phyloP scores from a whole-genome alignment of 2,329 filamentous ascomycete species.

The Penicillium concentricum region DNA sequence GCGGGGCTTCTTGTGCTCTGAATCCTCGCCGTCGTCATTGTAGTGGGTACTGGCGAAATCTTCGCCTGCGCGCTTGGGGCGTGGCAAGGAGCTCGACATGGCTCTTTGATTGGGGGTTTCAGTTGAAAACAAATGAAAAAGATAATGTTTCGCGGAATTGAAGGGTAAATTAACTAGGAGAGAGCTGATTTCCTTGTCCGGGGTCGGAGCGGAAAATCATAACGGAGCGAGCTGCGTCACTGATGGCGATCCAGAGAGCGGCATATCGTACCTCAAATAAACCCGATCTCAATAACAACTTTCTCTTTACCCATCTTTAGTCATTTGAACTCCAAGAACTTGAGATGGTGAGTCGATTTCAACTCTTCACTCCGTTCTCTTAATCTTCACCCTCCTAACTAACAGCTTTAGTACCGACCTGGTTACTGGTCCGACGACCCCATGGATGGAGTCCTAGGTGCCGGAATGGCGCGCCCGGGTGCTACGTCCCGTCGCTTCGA shows the following conservation, averaged over 20 bases:
- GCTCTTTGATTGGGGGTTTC: not conserved
- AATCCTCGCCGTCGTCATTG: slow-evolving; percentile 47
- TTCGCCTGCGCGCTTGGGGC: slow-evolving; percentile 81
- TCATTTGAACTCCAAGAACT: not conserved
- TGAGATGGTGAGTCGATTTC: slow-evolving; percentile 26
- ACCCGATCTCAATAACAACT: not conserved
- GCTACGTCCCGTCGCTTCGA: slow-evolving; percentile 76
- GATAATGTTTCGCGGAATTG: slow-evolving; percentile 4
- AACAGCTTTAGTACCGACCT: slow-evolving; percentile 41
- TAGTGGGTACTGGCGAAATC: slow-evolving; percentile 75
- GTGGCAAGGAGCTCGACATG: slow-evolving; percentile 65
- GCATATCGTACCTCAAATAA: slow-evolving; percentile 5
- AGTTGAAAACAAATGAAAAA: not conserved
- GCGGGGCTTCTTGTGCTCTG: slow-evolving; percentile 70
- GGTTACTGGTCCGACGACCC: slow-evolving; percentile 55
- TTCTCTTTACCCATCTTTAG: slow-evolving; percentile 1
- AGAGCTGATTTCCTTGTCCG: slow-evolving; percentile 19
- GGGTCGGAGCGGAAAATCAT: slow-evolving; percentile 44
- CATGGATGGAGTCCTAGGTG: slow-evolving; percentile 54
- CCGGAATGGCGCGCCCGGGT: slow-evolving; percentile 52
- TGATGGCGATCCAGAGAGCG: slow-evolving; percentile 21
- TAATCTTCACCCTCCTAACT: slow-evolving; percentile 9
- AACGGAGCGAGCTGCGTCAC: slow-evolving; percentile 40
- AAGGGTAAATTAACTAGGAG: not conserved
- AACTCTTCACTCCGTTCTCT: not conserved